Evolutionary conservation across 805 yeast genomes (phyloP).

Genomic region (Jamesozyma spencerorum): DNA sequence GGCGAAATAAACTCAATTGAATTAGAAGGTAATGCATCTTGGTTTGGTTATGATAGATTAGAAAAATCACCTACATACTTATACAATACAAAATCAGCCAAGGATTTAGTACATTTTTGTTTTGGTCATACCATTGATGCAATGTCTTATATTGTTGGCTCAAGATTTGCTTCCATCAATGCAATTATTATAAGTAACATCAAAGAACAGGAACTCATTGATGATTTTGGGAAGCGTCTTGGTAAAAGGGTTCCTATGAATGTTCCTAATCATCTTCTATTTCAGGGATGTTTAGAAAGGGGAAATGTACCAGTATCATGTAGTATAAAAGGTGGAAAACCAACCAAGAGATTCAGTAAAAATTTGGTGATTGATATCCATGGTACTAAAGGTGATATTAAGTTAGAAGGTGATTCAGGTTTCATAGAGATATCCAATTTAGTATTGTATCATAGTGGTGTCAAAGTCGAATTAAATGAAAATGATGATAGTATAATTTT

Average conservation of each 20-base stretch:
- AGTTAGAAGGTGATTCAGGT: constrained; percentile 20
- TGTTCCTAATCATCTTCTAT: constrained; percentile 17
- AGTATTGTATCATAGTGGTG: constrained; percentile 17
- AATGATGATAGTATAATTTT: not conserved
- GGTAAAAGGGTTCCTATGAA: constrained; percentile 9
- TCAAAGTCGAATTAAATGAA: no score
- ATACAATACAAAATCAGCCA: constrained; percentile 12
- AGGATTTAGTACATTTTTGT: constrained; percentile 11
- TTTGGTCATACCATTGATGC: constrained; percentile 20
- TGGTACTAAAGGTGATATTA: constrained; percentile 19
- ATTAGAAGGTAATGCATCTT: constrained; percentile 14
- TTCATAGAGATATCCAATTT: constrained; percentile 17
- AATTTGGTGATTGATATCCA: constrained; percentile 18
- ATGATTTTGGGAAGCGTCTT: constrained; percentile 11
- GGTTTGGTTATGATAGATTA: constrained; percentile 18
- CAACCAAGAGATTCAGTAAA: constrained; percentile 16
- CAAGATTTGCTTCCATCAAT: constrained; percentile 12
- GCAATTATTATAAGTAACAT: constrained; percentile 17
- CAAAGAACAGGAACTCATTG: constrained; percentile 10
- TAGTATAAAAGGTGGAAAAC: constrained; percentile 18
- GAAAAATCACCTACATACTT: constrained; percentile 12
- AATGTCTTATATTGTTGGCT: constrained; percentile 15
- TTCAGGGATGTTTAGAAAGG: constrained; percentile 13
- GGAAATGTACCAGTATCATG: constrained; percentile 18
- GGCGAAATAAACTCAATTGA: constrained; percentile 18